A percentile compares a stretch with the other conserved stretches of the same genome.
Evolutionary conservation across 129 eudicot species (phyloP).

Genomic region (Escallonia rubra): DNA sequence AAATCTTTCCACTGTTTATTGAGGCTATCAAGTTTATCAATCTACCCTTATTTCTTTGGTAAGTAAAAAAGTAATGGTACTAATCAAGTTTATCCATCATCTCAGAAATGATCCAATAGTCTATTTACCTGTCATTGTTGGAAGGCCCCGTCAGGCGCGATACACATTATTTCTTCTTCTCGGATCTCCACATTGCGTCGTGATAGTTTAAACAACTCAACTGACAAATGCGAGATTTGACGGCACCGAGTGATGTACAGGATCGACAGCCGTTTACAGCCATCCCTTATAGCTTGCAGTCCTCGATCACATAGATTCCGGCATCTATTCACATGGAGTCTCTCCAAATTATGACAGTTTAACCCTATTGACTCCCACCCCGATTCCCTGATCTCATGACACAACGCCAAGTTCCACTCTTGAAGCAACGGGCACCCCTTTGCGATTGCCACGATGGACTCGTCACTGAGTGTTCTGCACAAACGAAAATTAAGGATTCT

Average conservation of each 20-base stretch:
- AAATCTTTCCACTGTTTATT: no score
- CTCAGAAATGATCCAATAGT: not conserved
- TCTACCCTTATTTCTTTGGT: no score
- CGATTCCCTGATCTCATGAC: conserved; percentile 43
- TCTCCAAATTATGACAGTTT: conserved; percentile 52
- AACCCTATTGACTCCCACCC: conserved; percentile 73
- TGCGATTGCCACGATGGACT: conserved; percentile 41
- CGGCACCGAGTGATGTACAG: conserved; percentile 52
- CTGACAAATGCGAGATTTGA: conserved; percentile 29
- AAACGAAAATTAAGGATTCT: conserved; percentile 46
- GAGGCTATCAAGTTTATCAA: no score
- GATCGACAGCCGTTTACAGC: conserved; percentile 43
- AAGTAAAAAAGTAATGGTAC: not conserved
- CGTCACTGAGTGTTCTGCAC: conserved; percentile 57
- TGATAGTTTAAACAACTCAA: conserved; percentile 41
- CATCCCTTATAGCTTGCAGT: conserved; percentile 46
- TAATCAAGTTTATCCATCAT: not conserved
- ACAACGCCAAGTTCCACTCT: conserved; percentile 85
- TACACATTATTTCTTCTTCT: conserved; percentile 56
- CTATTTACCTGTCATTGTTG: conserved; percentile 5
- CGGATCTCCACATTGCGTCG: conserved; percentile 60
- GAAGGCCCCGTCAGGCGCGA: conserved; percentile 58
- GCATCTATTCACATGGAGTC: conserved; percentile 80
- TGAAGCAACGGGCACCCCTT: conserved; percentile 64
- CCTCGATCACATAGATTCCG: conserved; percentile 61